Percentiles rank a stretch among this genome's conserved stretches.
Conservation (phyloP, 768 basidiomycete genomes). For the Podaxis carcinomalis region DNA sequence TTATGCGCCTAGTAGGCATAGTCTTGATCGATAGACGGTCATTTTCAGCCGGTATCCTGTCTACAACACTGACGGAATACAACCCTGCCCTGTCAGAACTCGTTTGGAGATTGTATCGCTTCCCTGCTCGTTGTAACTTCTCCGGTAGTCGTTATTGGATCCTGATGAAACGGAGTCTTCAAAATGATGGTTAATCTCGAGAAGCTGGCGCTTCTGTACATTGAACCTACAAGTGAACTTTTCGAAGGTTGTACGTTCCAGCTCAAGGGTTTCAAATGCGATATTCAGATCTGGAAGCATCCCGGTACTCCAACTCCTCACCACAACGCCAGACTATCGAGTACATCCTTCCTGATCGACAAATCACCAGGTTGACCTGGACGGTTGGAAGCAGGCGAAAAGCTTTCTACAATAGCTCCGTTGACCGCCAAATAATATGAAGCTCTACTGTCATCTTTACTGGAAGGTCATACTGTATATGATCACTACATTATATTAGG, state of each 20-base stretch:
- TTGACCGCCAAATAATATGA: too few relatives aligned
- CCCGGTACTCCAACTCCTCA: not conserved
- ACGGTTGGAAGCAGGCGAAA: not conserved
- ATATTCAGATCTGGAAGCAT: not conserved
- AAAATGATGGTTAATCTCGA: not conserved
- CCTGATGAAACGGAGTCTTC: not conserved
- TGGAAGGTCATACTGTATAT: too few relatives aligned
- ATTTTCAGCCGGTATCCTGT: too few relatives aligned
- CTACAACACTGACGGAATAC: not conserved
- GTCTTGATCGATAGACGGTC: too few relatives aligned
- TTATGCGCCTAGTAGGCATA: too few relatives aligned
- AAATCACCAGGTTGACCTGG: not conserved
- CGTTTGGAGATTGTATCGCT: not conserved
- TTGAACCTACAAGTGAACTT: not conserved
- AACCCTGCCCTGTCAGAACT: not conserved
- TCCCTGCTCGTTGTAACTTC: not conserved
- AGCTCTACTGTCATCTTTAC: too few relatives aligned
- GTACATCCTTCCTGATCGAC: not conserved
- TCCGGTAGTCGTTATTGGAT: not conserved
- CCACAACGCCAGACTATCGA: too few relatives aligned
- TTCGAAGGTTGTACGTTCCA: not conserved
- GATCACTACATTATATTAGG: too few relatives aligned
- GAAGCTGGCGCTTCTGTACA: not conserved
- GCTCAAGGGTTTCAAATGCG: not conserved
- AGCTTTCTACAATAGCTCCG: not conserved